Percentiles rank a stretch among this genome's conserved stretches.
Conservation (phyloP, 495 filamentous ascomycete genomes). For the Penicillium cinerascens region DNA sequence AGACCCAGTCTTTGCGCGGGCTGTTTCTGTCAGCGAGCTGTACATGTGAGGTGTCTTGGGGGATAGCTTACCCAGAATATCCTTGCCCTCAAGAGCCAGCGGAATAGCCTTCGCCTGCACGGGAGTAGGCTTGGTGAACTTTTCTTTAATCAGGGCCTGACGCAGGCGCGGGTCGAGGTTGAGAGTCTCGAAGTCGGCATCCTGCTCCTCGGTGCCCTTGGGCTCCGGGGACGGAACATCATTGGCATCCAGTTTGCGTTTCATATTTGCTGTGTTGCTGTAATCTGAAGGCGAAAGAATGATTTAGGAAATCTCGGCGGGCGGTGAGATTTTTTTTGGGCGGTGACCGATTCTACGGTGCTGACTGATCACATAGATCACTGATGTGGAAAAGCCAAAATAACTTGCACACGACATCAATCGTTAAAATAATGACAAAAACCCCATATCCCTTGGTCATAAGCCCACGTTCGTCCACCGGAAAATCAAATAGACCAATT, state of each 20-base stretch:
- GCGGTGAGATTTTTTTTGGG: slow-evolving; percentile 37
- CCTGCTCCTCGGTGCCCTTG: slow-evolving; percentile 22
- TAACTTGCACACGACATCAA: background rate
- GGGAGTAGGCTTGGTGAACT: slow-evolving; percentile 77
- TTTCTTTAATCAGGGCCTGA: slow-evolving; percentile 79
- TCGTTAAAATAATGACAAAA: background rate
- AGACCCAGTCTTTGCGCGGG: slow-evolving; percentile 86
- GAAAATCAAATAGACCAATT: background rate
- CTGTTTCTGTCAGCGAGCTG: slow-evolving; percentile 35
- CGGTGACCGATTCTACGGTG: slow-evolving; percentile 15
- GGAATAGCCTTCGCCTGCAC: slow-evolving; percentile 88
- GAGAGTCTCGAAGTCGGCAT: slow-evolving; percentile 47
- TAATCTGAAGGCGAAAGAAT: slow-evolving; percentile 13
- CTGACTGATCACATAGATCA: slow-evolving; percentile 4
- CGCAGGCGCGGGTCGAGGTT: slow-evolving; percentile 80
- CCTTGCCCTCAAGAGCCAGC: slow-evolving; percentile 81
- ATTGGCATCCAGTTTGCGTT: slow-evolving; percentile 61
- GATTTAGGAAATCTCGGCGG: slow-evolving; percentile 42
- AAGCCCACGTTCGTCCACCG: background rate
- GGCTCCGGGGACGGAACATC: slow-evolving; percentile 50
- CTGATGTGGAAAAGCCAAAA: slow-evolving; percentile 9
- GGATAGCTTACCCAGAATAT: slow-evolving; percentile 66
- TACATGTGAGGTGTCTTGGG: background rate
- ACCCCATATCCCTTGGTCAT: background rate
- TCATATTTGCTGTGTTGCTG: slow-evolving; percentile 43